Evolutionary conservation across 2,329 filamentous ascomycete species (phyloP).

Genomic region (Botrytis fragariae): DNA sequence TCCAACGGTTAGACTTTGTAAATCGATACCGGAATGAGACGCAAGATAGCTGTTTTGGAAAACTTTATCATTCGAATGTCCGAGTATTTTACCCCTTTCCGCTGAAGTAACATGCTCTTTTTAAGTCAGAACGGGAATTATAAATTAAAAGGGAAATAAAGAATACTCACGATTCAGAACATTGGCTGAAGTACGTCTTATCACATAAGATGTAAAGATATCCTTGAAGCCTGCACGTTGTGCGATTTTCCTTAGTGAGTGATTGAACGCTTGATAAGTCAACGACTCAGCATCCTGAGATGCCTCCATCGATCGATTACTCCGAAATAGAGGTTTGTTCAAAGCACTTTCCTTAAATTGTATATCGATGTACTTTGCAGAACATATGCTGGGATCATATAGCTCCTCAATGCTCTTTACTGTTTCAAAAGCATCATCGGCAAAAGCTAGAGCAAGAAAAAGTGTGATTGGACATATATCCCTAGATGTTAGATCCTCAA

Average conservation of each 20-base stretch:
- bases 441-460: neutral
- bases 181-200: neutral
- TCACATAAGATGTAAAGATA: neutral
- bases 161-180: neutral
- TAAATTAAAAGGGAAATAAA: neutral
- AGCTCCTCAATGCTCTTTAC: neutral
- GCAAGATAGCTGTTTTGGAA: neutral
- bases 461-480: neutral
- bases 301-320: neutral
- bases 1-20: neutral
- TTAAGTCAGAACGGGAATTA: neutral
- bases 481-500: neutral
- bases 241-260: neutral
- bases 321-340: neutral
- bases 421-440: neutral
- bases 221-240: neutral
- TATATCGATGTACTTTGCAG: neutral
- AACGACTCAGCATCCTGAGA: accelerated
- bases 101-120: neutral
- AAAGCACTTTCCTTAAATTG: neutral
- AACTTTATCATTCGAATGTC: neutral
- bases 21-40: neutral
- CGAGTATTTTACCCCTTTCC: neutral
- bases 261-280: neutral
- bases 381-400: neutral